Evolutionary conservation across 371 early-diverging fungal genomes (phyloP), one percentile per base, ranked within the genome.

Genomic region (Basidiobolus heterosporus): DNA sequence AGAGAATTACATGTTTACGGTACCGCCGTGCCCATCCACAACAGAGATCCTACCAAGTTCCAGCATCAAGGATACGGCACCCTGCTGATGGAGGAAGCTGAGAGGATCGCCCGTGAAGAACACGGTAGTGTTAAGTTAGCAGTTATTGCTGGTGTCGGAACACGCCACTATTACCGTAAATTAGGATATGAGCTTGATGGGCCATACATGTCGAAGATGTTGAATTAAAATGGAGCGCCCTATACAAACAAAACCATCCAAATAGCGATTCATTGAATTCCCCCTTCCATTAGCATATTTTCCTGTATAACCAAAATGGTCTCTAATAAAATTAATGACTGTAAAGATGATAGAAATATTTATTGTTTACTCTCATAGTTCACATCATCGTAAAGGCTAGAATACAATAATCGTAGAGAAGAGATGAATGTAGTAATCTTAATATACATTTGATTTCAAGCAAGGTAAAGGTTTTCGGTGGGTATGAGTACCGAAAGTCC

Each of bases 31-130:
- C 97, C 96, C 2, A 80, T 99, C 58, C 91, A 94, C 50, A 85
- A 80, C 51, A 75, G 97, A 41, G 95, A 98, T 54, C 93, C 92
- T 13, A 88, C 80, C 4, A 93, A 93, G 62, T 99, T 96, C 78
- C 99, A 99, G 72, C 99, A 99, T 66, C 96, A 98, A 67, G 99
- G 99, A 2, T 99, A 86, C 59, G 99, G 99, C 48, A 91, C 94
- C 1, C 59, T 98, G 57, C 64, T 99, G 51, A 98, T 99, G 90
- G 94, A 92, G 50, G 99, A 98, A 66, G 99, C 99, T 0, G 99
- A 98, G 68, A 68, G 97, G 45, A 99, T 99, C 56, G 98, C 99
- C 16, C 70, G 85, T 50, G 91, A 98, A 54, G 99, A 99, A 65
- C 99, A 99, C 62, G 86, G 86, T 16, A 86, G 88, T 54, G 75